Conservation (phyloP, 225 moss, liverwort and hornwort genomes). For the Asterella californica region DNA sequence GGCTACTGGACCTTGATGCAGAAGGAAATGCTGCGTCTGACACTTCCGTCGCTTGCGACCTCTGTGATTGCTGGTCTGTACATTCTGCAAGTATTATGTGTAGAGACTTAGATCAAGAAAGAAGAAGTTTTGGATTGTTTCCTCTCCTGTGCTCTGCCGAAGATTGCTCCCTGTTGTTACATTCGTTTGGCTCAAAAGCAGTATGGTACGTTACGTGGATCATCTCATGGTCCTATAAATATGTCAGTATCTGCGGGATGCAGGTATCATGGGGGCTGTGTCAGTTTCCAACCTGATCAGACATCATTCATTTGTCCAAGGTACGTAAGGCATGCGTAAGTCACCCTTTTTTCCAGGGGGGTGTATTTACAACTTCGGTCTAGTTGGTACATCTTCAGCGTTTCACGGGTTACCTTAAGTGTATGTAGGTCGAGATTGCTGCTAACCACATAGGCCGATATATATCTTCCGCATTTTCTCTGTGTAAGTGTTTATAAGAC, state of each 20-base stretch:
- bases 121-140: neutral
- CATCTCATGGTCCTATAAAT: neutral
- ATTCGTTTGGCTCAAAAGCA: neutral
- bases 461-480: too few relatives aligned
- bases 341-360: neutral
- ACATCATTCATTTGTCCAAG: slow-evolving; percentile 89
- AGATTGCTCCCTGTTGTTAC: neutral
- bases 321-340: slow-evolving; percentile 26
- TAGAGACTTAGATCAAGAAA: neutral
- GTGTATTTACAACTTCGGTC: too few relatives aligned
- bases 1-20: slow-evolving; percentile 61
- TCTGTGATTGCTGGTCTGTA: slow-evolving; percentile 83
- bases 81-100: neutral
- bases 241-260: slow-evolving; percentile 4
- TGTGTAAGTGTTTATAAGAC: too few relatives aligned
- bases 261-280: slow-evolving; percentile 99
- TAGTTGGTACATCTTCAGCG: too few relatives aligned
- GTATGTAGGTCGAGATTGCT: too few relatives aligned
- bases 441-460: too few relatives aligned
- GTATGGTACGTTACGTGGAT: neutral
- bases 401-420: too few relatives aligned
- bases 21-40: slow-evolving; percentile 63
- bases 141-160: neutral
- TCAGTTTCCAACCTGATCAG: slow-evolving; percentile 76
- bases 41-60: slow-evolving; percentile 97